Percentiles rank a stretch among this genome's conserved stretches.
Evolutionary conservation across 1,284 basidiomycete genomes (phyloP).

Genomic region (Melampsora larici-populina): DNA sequence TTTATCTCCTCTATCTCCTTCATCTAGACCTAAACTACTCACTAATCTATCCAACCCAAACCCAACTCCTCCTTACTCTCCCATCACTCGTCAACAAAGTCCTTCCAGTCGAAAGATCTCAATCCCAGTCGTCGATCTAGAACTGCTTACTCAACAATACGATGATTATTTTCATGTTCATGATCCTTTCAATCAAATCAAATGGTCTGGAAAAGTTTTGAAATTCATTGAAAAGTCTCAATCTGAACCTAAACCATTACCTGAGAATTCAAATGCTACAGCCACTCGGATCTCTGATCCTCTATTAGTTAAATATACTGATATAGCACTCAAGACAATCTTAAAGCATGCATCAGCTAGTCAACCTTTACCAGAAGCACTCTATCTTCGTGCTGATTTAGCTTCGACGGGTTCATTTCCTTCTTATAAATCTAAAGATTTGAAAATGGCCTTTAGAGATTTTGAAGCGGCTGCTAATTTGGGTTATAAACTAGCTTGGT

Average conservation of each 20-base stretch:
- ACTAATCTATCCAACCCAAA: background rate
- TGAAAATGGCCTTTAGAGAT: too few relatives aligned
- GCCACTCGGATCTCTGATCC: constrained; percentile 65
- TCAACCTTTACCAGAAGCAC: constrained; percentile 62
- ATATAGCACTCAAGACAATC: constrained; percentile 70
- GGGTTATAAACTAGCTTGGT: constrained; percentile 75
- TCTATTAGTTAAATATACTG: constrained; percentile 63
- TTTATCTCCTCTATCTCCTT: constrained; percentile 5
- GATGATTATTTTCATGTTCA: constrained; percentile 48
- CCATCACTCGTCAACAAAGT: background rate
- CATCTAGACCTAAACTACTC: background rate
- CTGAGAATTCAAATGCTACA: constrained; percentile 49
- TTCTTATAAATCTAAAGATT: too few relatives aligned
- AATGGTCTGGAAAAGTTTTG: constrained; percentile 75
- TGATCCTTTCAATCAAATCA: constrained; percentile 63
- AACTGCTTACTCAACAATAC: constrained; percentile 46
- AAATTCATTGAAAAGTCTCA: constrained; percentile 68
- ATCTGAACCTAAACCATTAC: constrained; percentile 56
- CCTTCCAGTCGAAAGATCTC: constrained; percentile 14
- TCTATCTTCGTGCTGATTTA: constrained; percentile 71
- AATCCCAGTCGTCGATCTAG: constrained; percentile 49
- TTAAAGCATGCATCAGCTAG: constrained; percentile 56
- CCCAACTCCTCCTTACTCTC: background rate
- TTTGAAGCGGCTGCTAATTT: too few relatives aligned
- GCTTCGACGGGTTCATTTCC: constrained; percentile 64